Percentiles rank a stretch among this genome's conserved stretches.
Conservation (phyloP, 2,329 filamentous ascomycete species). For the Microdochium trichocladiopsis region DNA sequence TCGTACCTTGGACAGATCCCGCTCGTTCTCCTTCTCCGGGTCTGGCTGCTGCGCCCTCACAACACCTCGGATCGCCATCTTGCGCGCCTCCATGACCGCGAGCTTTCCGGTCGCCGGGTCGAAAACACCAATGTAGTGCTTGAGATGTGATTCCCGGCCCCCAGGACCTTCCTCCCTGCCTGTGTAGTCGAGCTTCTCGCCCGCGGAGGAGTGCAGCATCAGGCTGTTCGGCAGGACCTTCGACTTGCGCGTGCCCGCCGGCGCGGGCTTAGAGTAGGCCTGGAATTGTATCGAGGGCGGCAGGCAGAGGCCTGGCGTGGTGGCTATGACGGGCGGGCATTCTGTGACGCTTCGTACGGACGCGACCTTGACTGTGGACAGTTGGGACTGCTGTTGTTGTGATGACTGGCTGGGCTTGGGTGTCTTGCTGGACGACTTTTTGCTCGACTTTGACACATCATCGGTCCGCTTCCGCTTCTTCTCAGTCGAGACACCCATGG, state of each 20-base stretch:
- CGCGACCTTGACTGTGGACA: slow-evolving; percentile 33
- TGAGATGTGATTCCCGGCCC: slow-evolving; percentile 36
- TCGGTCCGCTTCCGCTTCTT: slow-evolving; percentile 49
- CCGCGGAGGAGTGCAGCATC: slow-evolving; percentile 48
- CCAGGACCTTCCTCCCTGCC: slow-evolving; percentile 43
- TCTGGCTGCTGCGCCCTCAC: slow-evolving; percentile 48
- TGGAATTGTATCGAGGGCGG: slow-evolving; percentile 34
- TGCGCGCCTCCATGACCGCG: slow-evolving; percentile 56
- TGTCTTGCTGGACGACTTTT: slow-evolving; percentile 41
- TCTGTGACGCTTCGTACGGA: slow-evolving; percentile 35
- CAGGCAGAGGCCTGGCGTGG: slow-evolving; percentile 30
- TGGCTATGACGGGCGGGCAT: slow-evolving; percentile 46
- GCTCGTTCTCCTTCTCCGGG: slow-evolving; percentile 34
- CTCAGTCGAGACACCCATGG: slow-evolving; percentile 14
- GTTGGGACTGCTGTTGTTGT: slow-evolving; percentile 21
- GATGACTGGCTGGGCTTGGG: slow-evolving; percentile 5
- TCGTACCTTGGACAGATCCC: slow-evolving; percentile 27
- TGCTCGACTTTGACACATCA: slow-evolving; percentile 36
- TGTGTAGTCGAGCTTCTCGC: slow-evolving; percentile 53
- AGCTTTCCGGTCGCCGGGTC: slow-evolving; percentile 53
- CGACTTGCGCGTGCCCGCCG: slow-evolving; percentile 29
- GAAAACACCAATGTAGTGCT: slow-evolving; percentile 59
- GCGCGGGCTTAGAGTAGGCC: slow-evolving; percentile 35
- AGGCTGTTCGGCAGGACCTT: slow-evolving; percentile 38
- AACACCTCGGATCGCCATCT: slow-evolving; percentile 52